Percentiles rank a stretch among this genome's conserved stretches.
Conservation (phyloP, 495 filamentous ascomycete genomes). For the Peziza echinospora region DNA sequence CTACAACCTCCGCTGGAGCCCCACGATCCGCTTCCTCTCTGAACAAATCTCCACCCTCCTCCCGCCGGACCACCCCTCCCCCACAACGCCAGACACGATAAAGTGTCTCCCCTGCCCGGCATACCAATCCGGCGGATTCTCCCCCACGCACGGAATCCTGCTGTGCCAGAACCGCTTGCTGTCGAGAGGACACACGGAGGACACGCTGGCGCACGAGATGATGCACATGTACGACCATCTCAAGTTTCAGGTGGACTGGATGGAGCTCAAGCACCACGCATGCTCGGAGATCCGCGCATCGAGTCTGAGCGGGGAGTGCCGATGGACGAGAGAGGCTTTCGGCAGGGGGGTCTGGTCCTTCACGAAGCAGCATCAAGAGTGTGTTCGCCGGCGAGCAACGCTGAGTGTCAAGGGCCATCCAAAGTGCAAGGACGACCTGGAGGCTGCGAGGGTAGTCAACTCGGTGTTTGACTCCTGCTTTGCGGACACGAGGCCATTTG, state of each 20-base stretch:
- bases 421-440: constrained; percentile 60
- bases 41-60: constrained; percentile 61
- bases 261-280: constrained; percentile 63
- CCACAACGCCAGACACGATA: constrained; percentile 47
- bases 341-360: constrained; percentile 63
- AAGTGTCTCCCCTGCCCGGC: constrained; percentile 56
- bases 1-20: constrained; percentile 61
- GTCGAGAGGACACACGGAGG: constrained; percentile 57
- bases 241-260: constrained; percentile 69
- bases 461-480: constrained; percentile 98
- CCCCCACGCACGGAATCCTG: constrained; percentile 61
- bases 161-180: constrained; percentile 75
- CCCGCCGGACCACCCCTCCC: no score
- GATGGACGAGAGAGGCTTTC: constrained; percentile 74
- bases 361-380: constrained; percentile 82
- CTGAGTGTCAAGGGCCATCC: constrained; percentile 54
- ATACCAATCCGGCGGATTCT: constrained; percentile 55
- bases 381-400: constrained; percentile 60
- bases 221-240: constrained; percentile 91
- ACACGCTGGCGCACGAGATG: constrained; percentile 92
- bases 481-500: constrained; percentile 77
- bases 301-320: constrained; percentile 79
- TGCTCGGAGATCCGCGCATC: constrained; percentile 95
- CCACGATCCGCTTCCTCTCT: constrained; percentile 62
- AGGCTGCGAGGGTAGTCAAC: constrained; percentile 74